Evolutionary conservation across 1,284 basidiomycete genomes (phyloP).

Genomic region (Puccinia novopanici): DNA sequence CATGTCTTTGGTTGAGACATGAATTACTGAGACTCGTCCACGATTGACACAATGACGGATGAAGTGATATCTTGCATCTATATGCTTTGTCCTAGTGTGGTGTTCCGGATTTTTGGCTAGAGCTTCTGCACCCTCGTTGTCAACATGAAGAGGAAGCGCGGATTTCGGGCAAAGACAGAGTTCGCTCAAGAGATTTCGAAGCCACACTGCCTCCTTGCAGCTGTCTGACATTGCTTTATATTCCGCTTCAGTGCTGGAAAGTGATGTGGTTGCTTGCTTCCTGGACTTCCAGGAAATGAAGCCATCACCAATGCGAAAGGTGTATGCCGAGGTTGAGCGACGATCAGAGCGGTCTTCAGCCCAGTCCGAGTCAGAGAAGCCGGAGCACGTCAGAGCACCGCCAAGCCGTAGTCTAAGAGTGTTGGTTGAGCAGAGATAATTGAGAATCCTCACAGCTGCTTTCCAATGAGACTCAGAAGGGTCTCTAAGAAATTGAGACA

Average conservation of each 20-base stretch:
- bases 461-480: no score
- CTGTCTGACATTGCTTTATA: slow-evolving; percentile 2
- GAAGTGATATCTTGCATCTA: background rate
- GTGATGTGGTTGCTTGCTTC: background rate
- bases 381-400: background rate
- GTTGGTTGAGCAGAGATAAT: background rate
- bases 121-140: background rate
- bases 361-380: slow-evolving; percentile 20
- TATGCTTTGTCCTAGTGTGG: background rate
- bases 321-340: no score
- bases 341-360: background rate
- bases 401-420: background rate
- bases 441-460: background rate
- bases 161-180: background rate
- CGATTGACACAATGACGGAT: background rate
- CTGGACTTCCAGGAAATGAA: background rate
- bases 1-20: background rate
- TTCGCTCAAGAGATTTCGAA: background rate
- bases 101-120: background rate
- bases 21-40: background rate
- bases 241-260: no score
- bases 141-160: no score
- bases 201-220: background rate
- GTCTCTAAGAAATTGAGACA: background rate
- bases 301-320: background rate